Conservation (phyloP, 192 early-diverging fungal species). For the Diversispora eburnea region DNA sequence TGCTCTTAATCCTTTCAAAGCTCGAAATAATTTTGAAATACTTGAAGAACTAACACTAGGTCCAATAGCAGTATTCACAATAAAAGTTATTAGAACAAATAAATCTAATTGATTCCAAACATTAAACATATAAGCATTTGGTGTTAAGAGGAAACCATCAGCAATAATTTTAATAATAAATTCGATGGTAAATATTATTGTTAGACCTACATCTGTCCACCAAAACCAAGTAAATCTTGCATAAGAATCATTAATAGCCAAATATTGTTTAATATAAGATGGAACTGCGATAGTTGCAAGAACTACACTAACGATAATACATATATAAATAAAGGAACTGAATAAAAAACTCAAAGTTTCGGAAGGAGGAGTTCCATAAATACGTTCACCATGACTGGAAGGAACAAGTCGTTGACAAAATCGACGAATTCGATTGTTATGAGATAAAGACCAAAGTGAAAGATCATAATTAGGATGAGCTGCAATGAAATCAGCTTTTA, state of each 20-base stretch:
- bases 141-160: constrained; percentile 58
- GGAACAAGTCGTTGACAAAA: constrained; percentile 49
- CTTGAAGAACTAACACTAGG: constrained; percentile 36
- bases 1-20: constrained; percentile 55
- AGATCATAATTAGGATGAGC: constrained; percentile 49
- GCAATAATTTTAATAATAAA: constrained; percentile 55
- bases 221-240: constrained; percentile 29
- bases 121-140: constrained; percentile 54
- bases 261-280: constrained; percentile 45
- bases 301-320: constrained; percentile 48
- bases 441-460: constrained; percentile 51
- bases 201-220: constrained; percentile 46
- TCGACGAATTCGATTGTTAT: constrained; percentile 43
- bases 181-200: constrained; percentile 49
- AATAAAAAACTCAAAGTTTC: constrained; percentile 43
- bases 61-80: constrained; percentile 43
- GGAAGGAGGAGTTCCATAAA: constrained; percentile 42
- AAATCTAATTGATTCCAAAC: constrained; percentile 60
- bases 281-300: constrained; percentile 44
- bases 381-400: constrained; percentile 47
- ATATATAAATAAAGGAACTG: constrained; percentile 41
- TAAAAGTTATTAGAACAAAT: constrained; percentile 54
- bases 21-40: constrained; percentile 47
- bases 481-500: constrained; percentile 40
- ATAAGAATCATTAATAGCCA: background rate